phyloP scores from a whole-genome alignment of 2,329 filamentous ascomycete genomes.

The Fusarium avenaceum region DNA sequence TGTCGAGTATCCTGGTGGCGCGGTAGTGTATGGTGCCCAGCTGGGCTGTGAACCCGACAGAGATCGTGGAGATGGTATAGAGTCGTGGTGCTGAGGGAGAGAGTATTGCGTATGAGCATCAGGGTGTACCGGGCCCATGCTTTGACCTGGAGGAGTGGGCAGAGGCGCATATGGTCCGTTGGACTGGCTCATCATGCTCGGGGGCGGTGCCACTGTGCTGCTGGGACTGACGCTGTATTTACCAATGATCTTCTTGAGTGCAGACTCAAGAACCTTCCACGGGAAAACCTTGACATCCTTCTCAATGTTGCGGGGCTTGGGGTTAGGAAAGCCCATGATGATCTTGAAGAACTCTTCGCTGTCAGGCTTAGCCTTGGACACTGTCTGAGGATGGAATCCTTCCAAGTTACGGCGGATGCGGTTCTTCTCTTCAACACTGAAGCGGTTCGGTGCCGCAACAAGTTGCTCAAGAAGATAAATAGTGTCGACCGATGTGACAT shows the following conservation, averaged over 20 bases:
- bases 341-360: conserved; percentile 99
- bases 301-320: conserved; percentile 97
- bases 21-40: conserved; percentile 63
- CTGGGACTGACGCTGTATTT: conserved; percentile 81
- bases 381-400: conserved; percentile 90
- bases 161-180: conserved; percentile 59
- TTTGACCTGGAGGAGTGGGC: conserved; percentile 61
- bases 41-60: conserved; percentile 62
- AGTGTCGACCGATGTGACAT: conserved; percentile 95
- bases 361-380: conserved; percentile 91
- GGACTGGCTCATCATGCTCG: conserved; percentile 59
- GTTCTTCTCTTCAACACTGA: conserved; percentile 98
- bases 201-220: conserved; percentile 54
- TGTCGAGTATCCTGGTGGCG: conserved; percentile 53
- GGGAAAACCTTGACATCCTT: conserved; percentile 99
- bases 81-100: conserved; percentile 62
- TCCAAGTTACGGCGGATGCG: conserved; percentile 95
- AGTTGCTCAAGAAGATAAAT: conserved; percentile 95
- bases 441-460: conserved; percentile 79
- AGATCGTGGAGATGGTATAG: conserved; percentile 66
- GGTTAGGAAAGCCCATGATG: conserved; percentile 96
- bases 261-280: conserved; percentile 89
- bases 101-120: conserved; percentile 57
- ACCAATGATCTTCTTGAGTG: conserved; percentile 97
- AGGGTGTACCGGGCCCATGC: conserved; percentile 51